Base-by-base conservation (phyloP, 2,329 filamentous ascomycete genomes). In the Trichothecium sympodiale region DNA sequence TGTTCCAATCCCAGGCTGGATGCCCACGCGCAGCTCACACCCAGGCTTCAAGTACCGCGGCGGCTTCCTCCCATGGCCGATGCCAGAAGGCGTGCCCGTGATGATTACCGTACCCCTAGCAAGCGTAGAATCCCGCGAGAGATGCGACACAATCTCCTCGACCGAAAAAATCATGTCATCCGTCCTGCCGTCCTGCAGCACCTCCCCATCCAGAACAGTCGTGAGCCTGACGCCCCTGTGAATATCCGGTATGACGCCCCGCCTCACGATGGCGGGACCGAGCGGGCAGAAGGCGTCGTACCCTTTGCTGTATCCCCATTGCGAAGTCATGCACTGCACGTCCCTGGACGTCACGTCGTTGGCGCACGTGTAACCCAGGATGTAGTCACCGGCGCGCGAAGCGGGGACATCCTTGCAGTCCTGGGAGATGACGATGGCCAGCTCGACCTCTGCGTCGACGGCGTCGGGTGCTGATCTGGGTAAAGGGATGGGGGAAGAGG, bases 281-380 rank as follows among this genome's bases (percentile, higher is more conserved):
- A 69, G 54, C 0, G 66, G 66, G 42, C 64, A 67, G 8, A 61
- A 53, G 10, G 59, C 60, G 42, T 71, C 67, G 35, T 67, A 69
- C 0, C 65, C 63, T 45, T 71, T 70, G 17, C 61, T 64, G 40
- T 62, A 70, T 33, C 61, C 61, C 66, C 66, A 70, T 40, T 71
- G 67, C 33, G 51, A 57, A 38, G 64, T 61, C 5, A 59, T 55
- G 41, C 60, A 62, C 48, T 75, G 71, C 32, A 57, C 62, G 33
- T 64, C 64, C 5, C 71, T 60, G 9, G 64, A 65, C 6, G 64
- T 69, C 1, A 75, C 61, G 48, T 76, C 71, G 49, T 76, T 75
- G 36, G 65, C 65, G 28, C 64, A 62, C 0, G 69, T 74, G 44
- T 74, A 76, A 17, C 71, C 71, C 3, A 74, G 61, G 3, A 76